phyloP scores from a whole-genome alignment of 768 basidiomycete species.

The Clitopilus hobsonii region DNA sequence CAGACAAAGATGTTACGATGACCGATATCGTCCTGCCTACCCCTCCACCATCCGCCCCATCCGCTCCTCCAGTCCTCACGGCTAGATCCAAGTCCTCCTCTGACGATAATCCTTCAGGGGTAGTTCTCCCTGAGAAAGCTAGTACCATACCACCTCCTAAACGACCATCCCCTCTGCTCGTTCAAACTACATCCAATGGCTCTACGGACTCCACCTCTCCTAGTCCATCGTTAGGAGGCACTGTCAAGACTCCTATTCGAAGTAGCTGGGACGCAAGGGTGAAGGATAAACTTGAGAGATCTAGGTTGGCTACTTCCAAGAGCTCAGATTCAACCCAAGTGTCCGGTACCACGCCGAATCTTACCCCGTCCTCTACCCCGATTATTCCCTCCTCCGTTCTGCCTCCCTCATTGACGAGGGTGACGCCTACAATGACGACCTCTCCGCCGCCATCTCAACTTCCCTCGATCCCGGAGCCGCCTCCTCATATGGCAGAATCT shows the following conservation, averaged over 20 bases:
- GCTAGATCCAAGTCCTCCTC: neutral
- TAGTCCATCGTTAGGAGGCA: neutral
- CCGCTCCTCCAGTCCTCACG: neutral
- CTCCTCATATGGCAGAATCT: neutral
- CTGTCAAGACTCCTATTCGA: neutral
- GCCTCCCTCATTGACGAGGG: neutral
- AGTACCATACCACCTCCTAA: neutral
- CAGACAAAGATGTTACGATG: neutral
- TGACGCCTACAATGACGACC: neutral
- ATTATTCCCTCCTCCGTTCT: neutral
- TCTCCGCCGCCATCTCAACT: neutral
- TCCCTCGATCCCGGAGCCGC: neutral
- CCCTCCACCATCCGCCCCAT: neutral
- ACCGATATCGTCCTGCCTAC: neutral
- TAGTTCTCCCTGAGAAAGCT: neutral
- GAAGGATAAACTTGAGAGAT: neutral
- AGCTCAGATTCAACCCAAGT: neutral
- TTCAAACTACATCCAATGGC: neutral
- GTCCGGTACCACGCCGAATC: neutral
- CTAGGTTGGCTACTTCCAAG: neutral
- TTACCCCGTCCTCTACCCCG: neutral
- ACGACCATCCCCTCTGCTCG: neutral
- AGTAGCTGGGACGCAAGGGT: slow-evolving; percentile 5
- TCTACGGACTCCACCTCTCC: neutral
- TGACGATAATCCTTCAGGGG: neutral